Evolutionary conservation across 768 basidiomycete species (phyloP).

Genomic region (Tylopilus felleus): DNA sequence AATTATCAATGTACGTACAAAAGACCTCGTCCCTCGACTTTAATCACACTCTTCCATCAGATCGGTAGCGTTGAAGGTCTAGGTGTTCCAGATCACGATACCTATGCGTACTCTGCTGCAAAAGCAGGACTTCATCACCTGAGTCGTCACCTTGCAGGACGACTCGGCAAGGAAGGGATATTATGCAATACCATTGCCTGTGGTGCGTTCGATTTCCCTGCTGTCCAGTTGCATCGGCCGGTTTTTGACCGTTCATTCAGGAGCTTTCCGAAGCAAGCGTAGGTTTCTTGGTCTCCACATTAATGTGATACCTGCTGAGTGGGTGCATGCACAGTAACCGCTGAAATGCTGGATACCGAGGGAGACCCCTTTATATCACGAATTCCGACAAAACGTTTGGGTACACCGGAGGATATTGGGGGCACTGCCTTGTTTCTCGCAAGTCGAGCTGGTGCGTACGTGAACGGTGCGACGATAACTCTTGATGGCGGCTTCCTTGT

Average conservation of each 20-base stretch:
- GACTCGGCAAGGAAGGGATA: conserved; percentile 56
- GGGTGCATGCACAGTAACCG: conserved; percentile 43
- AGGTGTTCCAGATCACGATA: conserved; percentile 51
- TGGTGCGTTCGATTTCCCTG: conserved; percentile 32
- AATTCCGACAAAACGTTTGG: conserved; percentile 53
- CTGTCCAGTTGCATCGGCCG: not conserved
- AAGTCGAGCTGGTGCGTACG: conserved; percentile 56
- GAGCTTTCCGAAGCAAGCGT: conserved; percentile 45
- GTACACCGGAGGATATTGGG: conserved; percentile 61
- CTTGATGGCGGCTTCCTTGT: conserved; percentile 60
- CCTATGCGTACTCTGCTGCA: conserved; percentile 63
- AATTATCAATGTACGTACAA: conserved; percentile 52
- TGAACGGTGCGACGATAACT: conserved; percentile 61
- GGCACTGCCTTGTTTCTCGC: conserved; percentile 61
- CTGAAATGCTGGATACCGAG: conserved; percentile 43
- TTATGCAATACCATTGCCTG: conserved; percentile 63
- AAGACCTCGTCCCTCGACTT: not conserved
- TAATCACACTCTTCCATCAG: conserved; percentile 27
- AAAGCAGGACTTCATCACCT: conserved; percentile 62
- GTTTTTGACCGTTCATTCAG: conserved; percentile 8
- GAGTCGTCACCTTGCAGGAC: conserved; percentile 52
- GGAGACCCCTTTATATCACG: conserved; percentile 42
- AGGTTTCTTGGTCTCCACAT: conserved; percentile 1
- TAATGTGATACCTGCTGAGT: not conserved
- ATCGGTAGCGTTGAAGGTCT: conserved; percentile 63